phyloP scores from a whole-genome alignment of 805 yeast species.

The Yarrowia sp. region DNA sequence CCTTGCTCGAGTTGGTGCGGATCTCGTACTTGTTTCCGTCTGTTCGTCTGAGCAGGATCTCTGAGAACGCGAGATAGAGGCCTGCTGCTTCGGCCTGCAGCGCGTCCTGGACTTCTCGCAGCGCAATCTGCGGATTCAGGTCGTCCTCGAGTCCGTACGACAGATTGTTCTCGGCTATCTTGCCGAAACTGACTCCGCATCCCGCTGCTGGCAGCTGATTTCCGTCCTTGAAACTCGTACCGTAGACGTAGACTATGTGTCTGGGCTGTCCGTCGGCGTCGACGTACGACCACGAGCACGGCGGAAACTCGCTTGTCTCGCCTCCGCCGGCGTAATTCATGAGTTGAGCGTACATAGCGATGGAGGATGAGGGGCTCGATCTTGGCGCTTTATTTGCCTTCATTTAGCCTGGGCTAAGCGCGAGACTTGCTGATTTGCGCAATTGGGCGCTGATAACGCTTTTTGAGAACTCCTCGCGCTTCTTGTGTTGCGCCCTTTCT shows the following conservation, averaged over 20 bases:
- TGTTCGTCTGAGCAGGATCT: background rate
- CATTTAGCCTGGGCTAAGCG: too few species aligned
- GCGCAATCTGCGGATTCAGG: background rate
- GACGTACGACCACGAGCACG: background rate
- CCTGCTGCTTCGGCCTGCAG: constrained; percentile 1
- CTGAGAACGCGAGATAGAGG: background rate
- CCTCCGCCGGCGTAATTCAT: background rate
- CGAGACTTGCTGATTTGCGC: too few species aligned
- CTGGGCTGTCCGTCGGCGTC: background rate
- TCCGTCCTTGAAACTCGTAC: background rate
- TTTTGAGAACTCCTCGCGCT: too few species aligned
- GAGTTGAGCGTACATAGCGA: background rate
- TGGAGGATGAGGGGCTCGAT: too few species aligned
- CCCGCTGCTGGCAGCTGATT: background rate
- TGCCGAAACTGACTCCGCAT: constrained; percentile 1
- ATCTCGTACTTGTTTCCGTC: background rate
- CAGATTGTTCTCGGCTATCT: background rate
- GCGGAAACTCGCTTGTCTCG: background rate
- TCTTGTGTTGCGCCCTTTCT: too few species aligned
- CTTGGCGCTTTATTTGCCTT: too few species aligned
- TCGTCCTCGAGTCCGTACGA: background rate
- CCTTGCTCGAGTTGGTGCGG: background rate
- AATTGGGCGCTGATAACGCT: too few species aligned
- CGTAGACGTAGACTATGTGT: constrained; percentile 10
- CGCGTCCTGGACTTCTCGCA: background rate